These are phyloP conservation scores for Teratosphaeria gauchensis DNA, from an alignment of 2,329 filamentous ascomycete species.

Conservation along the genomic window DNA sequence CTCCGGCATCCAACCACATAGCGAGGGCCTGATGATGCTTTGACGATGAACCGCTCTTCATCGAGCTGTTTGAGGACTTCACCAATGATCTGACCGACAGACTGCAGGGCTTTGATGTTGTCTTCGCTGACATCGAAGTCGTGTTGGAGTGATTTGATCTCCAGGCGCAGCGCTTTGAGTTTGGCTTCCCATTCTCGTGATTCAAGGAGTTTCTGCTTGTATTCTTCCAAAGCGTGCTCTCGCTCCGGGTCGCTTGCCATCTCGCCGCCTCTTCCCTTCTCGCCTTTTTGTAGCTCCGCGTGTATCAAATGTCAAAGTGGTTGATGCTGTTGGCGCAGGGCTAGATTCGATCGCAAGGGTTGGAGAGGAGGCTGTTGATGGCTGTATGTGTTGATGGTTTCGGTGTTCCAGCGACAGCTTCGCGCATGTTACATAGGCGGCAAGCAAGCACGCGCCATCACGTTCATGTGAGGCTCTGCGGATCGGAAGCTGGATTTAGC, in stretches of 20 bases:
- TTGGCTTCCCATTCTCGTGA: conserved; percentile 98
- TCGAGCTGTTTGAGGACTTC: conserved; percentile 98
- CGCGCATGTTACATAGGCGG: not conserved
- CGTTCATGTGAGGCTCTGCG: not conserved
- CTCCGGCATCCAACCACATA: conserved; percentile 98
- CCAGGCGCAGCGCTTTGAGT: conserved; percentile 83
- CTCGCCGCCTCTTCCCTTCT: not conserved
- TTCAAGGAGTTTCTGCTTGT: conserved; percentile 58
- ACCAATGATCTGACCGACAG: conserved; percentile 97
- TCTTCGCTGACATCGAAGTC: conserved; percentile 97
- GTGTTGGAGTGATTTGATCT: conserved; percentile 90
- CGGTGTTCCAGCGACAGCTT: not conserved
- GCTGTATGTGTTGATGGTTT: not conserved
- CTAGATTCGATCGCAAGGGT: not conserved
- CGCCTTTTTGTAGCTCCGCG: not conserved
- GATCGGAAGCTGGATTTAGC: not conserved
- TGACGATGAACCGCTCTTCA: conserved; percentile 98
- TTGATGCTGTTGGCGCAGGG: not conserved
- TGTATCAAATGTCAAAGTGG: not conserved
- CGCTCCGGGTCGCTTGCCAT: conserved; percentile 38
- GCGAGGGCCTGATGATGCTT: conserved; percentile 90
- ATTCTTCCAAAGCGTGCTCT: conserved; percentile 42
- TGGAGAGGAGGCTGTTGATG: not conserved
- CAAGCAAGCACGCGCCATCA: not conserved
- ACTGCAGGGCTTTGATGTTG: conserved; percentile 98